Percentiles rank a stretch among this genome's conserved stretches.
These are phyloP conservation scores for Cyathus striatus DNA, from an alignment of 768 basidiomycete species.

Conservation along the genomic window DNA sequence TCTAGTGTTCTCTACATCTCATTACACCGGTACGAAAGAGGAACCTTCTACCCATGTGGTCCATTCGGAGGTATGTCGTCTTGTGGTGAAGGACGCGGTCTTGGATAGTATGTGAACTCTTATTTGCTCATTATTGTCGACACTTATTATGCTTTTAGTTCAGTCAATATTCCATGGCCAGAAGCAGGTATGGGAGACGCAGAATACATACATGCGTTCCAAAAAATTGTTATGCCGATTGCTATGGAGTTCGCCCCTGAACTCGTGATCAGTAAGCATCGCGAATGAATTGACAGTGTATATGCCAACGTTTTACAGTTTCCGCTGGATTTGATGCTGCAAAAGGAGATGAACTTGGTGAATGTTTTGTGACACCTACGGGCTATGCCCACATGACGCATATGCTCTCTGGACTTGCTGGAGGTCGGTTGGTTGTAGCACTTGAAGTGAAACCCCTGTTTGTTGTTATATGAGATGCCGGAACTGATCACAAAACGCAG, in stretches of 20 bases:
- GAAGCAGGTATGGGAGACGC: constrained; percentile 84
- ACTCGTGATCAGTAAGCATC: constrained; percentile 89
- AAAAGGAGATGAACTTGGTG: constrained; percentile 85
- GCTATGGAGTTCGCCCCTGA: constrained; percentile 96
- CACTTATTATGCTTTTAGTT: constrained; percentile 38
- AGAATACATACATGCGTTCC: constrained; percentile 96
- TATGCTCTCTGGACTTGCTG: constrained; percentile 86
- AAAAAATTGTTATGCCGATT: constrained; percentile 94
- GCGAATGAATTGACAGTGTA: not conserved
- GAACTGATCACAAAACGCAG: too few species aligned
- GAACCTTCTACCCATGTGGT: constrained; percentile 89
- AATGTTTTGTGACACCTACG: constrained; percentile 84
- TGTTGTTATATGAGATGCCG: too few species aligned
- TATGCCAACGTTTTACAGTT: too few species aligned
- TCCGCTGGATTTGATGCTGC: constrained; percentile 99
- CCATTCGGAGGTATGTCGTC: constrained; percentile 85
- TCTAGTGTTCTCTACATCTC: constrained; percentile 91
- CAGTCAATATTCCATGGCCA: constrained; percentile 97
- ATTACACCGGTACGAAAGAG: constrained; percentile 90
- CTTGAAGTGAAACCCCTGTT: constrained; percentile 67
- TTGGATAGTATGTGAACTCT: constrained; percentile 67
- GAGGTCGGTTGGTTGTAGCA: constrained; percentile 86
- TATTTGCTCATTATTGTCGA: not conserved
- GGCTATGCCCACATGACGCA: constrained; percentile 99
- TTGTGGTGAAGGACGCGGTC: constrained; percentile 77